Conservation (phyloP, 768 basidiomycete genomes). For the Suillus ampliporus region DNA sequence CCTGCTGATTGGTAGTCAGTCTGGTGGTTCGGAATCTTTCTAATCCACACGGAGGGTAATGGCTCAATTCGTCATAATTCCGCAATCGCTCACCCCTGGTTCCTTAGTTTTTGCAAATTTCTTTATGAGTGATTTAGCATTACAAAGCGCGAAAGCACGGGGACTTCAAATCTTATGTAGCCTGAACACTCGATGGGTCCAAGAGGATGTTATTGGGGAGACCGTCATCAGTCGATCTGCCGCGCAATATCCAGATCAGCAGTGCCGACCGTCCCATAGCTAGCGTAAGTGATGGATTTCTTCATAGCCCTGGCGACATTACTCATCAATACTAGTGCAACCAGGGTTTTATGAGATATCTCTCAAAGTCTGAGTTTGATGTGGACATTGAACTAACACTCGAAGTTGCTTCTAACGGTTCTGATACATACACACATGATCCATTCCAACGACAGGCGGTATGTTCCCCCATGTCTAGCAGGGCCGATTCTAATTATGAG, state of each 20-base stretch:
- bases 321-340: not conserved
- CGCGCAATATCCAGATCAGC: not conserved
- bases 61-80: not conserved
- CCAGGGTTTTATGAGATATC: too few species aligned
- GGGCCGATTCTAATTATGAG: not conserved
- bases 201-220: not conserved
- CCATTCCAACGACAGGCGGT: not conserved
- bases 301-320: not conserved
- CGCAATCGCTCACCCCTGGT: not conserved
- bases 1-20: not conserved
- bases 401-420: not conserved
- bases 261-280: not conserved
- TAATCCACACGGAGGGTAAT: slow-evolving; percentile 2
- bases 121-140: not conserved
- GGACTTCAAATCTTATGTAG: not conserved
- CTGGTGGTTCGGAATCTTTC: slow-evolving; percentile 6
- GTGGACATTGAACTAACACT: not conserved
- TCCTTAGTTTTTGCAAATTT: slow-evolving; percentile 2
- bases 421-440: not conserved
- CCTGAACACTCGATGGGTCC: slow-evolving; percentile 2
- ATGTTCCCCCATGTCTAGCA: not conserved
- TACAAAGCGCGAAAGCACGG: too few species aligned
- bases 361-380: not conserved
- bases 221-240: not conserved
- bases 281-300: not conserved